A percentile compares a stretch with the other conserved stretches of the same genome.
These are phyloP conservation scores for Podospora fimiseda DNA, from an alignment of 495 filamentous ascomycete genomes.

Conservation along the genomic window DNA sequence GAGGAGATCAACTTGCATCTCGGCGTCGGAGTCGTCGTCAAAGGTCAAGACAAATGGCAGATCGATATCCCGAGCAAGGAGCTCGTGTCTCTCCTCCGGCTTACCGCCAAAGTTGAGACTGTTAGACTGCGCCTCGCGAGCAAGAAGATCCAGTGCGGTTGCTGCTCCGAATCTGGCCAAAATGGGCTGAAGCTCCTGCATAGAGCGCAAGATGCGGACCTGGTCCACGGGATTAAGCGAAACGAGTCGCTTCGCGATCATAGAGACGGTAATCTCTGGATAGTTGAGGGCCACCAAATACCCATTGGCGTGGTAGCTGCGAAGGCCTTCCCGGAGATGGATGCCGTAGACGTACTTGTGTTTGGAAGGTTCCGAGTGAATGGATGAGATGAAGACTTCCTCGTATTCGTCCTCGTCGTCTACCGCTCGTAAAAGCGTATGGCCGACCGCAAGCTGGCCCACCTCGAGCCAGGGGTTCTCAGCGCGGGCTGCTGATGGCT, in stretches of 20 bases:
- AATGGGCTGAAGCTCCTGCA: too few species aligned
- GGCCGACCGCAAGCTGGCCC: not conserved
- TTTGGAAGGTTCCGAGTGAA: not conserved
- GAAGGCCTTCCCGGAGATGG: slow-evolving; percentile 1
- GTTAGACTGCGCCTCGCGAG: too few species aligned
- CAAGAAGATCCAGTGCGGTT: too few species aligned
- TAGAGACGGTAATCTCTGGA: slow-evolving; percentile 1
- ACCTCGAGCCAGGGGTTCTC: not conserved
- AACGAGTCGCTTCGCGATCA: too few species aligned
- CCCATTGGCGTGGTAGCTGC: slow-evolving; percentile 1
- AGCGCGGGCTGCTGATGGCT: not conserved
- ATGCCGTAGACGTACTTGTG: not conserved
- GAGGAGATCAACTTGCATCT: too few species aligned
- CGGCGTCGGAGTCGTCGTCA: too few species aligned
- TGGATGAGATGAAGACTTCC: not conserved
- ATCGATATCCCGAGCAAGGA: too few species aligned
- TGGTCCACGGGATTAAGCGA: not conserved
- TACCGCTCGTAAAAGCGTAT: not conserved
- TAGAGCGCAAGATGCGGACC: not conserved
- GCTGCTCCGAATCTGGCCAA: too few species aligned
- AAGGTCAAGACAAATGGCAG: too few species aligned
- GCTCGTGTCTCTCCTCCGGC: too few species aligned
- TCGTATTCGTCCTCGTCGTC: not conserved
- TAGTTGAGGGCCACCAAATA: slow-evolving; percentile 1
- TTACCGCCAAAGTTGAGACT: too few species aligned